Percentiles rank a stretch among this genome's conserved stretches.
Evolutionary conservation across 2,329 filamentous ascomycete genomes (phyloP).

Genomic region (Penicillium olsonii): DNA sequence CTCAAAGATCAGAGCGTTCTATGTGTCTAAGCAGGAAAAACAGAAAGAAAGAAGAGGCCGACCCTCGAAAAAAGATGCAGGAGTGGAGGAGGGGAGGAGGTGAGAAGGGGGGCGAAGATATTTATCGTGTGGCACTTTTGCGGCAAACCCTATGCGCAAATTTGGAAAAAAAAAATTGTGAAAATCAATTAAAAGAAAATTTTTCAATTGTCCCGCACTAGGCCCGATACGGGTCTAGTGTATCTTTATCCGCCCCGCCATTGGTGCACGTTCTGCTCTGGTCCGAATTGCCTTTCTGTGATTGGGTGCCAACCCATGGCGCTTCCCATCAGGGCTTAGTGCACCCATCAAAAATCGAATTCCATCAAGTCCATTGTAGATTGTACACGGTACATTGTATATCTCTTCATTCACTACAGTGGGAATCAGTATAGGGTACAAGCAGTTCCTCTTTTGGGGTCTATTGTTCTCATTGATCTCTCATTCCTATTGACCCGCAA

Average conservation of each 20-base stretch:
- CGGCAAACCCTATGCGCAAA: constrained; percentile 27
- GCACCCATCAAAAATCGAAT: not conserved
- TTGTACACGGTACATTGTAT: too few relatives aligned
- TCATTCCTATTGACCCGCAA: too few relatives aligned
- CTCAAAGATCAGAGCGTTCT: constrained; percentile 33
- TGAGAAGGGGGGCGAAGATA: constrained; percentile 33
- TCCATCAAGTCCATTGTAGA: not conserved
- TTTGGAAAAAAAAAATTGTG: not conserved
- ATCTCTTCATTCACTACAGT: too few relatives aligned
- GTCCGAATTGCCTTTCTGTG: constrained; percentile 6
- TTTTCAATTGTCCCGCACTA: constrained; percentile 32
- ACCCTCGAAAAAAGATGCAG: constrained; percentile 33
- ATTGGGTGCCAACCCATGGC: constrained; percentile 14
- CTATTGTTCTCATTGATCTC: too few relatives aligned
- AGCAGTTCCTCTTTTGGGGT: too few relatives aligned
- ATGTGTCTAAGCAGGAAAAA: constrained; percentile 35
- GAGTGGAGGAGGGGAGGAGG: constrained; percentile 27
- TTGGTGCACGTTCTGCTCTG: constrained; percentile 9
- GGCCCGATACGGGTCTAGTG: constrained; percentile 15
- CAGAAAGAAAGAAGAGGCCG: constrained; percentile 35
- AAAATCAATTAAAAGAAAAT: constrained; percentile 22
- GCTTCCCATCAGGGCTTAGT: constrained; percentile 1
- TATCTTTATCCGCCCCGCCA: not conserved
- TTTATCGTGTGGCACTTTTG: constrained; percentile 41
- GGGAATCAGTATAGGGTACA: too few relatives aligned